Evolutionary conservation across 106 monocot genomes (phyloP).

Genomic region (Dioscorea dumetorum): DNA sequence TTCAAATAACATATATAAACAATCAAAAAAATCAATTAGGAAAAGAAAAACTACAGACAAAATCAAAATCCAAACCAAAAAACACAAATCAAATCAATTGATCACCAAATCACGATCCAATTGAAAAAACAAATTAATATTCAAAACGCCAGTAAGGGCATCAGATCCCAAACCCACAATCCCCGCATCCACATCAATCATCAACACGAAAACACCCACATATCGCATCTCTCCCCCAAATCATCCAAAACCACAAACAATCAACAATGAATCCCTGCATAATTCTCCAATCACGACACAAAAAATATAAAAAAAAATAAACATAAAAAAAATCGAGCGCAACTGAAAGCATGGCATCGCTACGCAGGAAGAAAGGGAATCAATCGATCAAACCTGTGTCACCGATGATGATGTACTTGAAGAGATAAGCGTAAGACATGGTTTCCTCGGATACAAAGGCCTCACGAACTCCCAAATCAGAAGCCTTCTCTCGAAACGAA

Average conservation of each 20-base stretch:
- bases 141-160: no score
- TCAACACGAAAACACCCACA: background rate
- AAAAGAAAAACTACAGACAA: no score
- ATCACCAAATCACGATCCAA: no score
- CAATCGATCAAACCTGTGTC: conserved; percentile 42
- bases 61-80: no score
- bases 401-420: conserved; percentile 92
- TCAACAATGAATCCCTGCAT: background rate
- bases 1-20: no score
- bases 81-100: no score
- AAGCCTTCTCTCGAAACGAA: background rate
- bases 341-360: no score
- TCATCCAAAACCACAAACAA: background rate
- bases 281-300: background rate
- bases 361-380: no score
- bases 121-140: no score
- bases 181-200: background rate
- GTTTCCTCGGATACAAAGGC: background rate
- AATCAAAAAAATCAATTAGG: no score
- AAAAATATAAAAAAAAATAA: background rate
- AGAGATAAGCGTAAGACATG: conserved; percentile 71
- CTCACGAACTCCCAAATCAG: background rate
- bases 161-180: background rate
- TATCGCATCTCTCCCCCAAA: no score
- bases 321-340: background rate